Evolutionary conservation across 2,329 filamentous ascomycete species (phyloP), one percentile per base, ranked within the genome.

Genomic region (Hyphodiscus sp.): DNA sequence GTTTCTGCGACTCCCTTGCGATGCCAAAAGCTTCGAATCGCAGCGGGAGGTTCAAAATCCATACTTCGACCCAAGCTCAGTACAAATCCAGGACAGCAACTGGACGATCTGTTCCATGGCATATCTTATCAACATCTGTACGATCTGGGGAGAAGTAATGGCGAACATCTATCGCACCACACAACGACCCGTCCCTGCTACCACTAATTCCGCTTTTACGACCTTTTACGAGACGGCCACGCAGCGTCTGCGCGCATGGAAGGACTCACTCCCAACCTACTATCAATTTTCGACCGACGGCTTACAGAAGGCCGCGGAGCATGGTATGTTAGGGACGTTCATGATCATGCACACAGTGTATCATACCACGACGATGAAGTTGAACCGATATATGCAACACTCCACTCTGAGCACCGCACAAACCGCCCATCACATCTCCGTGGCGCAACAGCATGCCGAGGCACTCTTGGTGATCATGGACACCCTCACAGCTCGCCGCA

Each of bases 281-380:
- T 70, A 87, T 23, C 66, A 69, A 10, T 83, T 82, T 62, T 79
- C 74, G 2, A 66, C 74, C 3, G 70, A 75, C 51, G 87, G 86
- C 53, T 70, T 88, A 15, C 76, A 81, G 45, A 71, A 73, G 29
- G 80, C 78, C 43, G 74, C 80, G 7, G 69, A 74, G 15, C 70
- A 72, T 29, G 77, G 78, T 23, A 80, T 78, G 59, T 72, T 78
- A 1, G 82, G 82, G 5, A 75, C 76, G 0, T 85, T 84, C 63
- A 70, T 87, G 51, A 79, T 78, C 1, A 78, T 87, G 67, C 85
- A 89, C 66, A 71, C 85, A 26, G 71, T 87, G n/a, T 85, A 85
- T 65, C 78, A 86, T 64, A 77, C 81, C 46, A 76, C 82, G 0
- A 69, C 82, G 61, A 78, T 87, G 68, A 82, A 83, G 59, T 72